Evolutionary conservation across 345 rosid genomes (phyloP).

Genomic region (Acer campestre): DNA sequence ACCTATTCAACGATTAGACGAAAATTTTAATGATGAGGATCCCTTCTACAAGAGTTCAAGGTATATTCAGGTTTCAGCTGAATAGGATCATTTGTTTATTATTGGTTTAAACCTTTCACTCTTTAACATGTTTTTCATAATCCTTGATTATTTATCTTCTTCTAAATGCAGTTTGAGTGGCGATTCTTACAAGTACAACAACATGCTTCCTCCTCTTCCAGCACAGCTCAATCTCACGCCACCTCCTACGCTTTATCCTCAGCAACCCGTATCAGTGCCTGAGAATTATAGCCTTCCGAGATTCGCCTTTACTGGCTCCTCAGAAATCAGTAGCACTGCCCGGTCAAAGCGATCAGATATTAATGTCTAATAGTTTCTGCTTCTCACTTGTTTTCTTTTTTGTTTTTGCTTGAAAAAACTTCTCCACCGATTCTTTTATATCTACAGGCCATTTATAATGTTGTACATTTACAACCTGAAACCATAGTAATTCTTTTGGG

Average conservation of each 20-base stretch:
- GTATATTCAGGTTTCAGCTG: constrained; percentile 32
- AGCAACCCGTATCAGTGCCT: constrained; percentile 76
- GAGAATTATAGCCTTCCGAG: constrained; percentile 77
- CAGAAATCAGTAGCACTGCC: constrained; percentile 54
- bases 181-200: constrained; percentile 68
- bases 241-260: constrained; percentile 94
- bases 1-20: constrained; percentile 74
- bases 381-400: not conserved
- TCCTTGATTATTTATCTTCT: not conserved
- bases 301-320: constrained; percentile 57
- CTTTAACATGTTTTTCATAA: no score
- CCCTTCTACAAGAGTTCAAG: constrained; percentile 57
- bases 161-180: constrained; percentile 55
- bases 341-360: constrained; percentile 85
- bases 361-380: constrained; percentile 51
- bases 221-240: constrained; percentile 95
- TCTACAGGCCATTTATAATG: constrained; percentile 18
- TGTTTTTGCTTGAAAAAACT: constrained; percentile 15
- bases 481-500: no score
- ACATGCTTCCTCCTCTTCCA: constrained; percentile 78
- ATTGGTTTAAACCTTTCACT: no score
- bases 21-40: constrained; percentile 68
- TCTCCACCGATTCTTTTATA: constrained; percentile 30
- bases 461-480: constrained; percentile 16
- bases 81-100: no score